phyloP scores from a whole-genome alignment of 2,329 filamentous ascomycete species.

The Colletotrichum tabaci region DNA sequence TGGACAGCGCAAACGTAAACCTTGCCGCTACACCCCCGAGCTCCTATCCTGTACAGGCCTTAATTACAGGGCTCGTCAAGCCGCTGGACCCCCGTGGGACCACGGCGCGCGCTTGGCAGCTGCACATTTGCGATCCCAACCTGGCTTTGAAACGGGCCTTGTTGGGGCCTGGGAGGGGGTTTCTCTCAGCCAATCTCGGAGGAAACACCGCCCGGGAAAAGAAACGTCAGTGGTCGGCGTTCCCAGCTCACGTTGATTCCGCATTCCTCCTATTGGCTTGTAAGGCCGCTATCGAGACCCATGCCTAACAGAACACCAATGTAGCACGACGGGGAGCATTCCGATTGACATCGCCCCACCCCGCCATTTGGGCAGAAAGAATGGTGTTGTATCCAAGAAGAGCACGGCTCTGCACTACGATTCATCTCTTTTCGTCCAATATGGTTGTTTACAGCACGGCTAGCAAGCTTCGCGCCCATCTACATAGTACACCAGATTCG shows the following conservation, averaged over 20 bases:
- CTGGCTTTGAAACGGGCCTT: slow-evolving; percentile 29
- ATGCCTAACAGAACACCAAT: background rate
- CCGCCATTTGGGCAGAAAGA: background rate
- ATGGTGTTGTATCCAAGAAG: too few relatives aligned
- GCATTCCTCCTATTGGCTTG: slow-evolving; percentile 15
- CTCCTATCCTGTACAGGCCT: slow-evolving; percentile 8
- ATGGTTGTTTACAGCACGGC: too few relatives aligned
- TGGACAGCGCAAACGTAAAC: slow-evolving; percentile 1
- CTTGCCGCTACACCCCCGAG: background rate
- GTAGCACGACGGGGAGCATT: background rate
- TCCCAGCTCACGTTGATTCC: slow-evolving; percentile 5
- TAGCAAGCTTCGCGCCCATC: too few relatives aligned
- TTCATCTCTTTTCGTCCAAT: background rate
- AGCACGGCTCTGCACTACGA: too few relatives aligned
- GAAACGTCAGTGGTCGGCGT: background rate
- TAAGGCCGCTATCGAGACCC: too few relatives aligned
- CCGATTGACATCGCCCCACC: background rate
- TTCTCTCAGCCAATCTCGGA: slow-evolving; percentile 4
- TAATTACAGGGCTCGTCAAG: background rate
- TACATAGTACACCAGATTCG: background rate
- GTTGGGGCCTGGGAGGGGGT: background rate
- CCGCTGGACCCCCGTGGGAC: slow-evolving; percentile 8
- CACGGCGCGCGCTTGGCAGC: slow-evolving; percentile 11
- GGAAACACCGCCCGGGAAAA: background rate
- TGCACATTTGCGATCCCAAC: slow-evolving; percentile 5